These are phyloP conservation scores for Xylaria sp. DNA, from an alignment of 495 filamentous ascomycete species.

Conservation along the genomic window DNA sequence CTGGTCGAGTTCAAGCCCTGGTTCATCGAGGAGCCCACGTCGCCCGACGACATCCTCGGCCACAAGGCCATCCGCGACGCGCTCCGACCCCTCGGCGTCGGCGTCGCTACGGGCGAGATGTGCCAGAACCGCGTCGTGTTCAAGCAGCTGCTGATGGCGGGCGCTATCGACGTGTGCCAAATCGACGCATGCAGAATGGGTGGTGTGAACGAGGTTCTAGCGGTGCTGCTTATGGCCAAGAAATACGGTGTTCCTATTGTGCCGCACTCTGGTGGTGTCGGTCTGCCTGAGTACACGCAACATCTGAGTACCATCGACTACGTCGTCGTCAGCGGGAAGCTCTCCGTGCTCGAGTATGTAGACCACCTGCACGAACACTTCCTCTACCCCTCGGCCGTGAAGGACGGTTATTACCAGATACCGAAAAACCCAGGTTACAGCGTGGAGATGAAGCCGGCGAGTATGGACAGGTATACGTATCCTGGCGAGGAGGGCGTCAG, in stretches of 20 bases:
- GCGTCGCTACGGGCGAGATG: slow-evolving; percentile 95
- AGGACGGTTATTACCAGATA: slow-evolving; percentile 87
- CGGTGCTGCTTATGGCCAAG: slow-evolving; percentile 87
- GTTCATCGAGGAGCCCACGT: slow-evolving; percentile 98
- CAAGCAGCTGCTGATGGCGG: slow-evolving; percentile 83
- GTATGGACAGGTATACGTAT: slow-evolving; percentile 79
- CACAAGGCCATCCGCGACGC: slow-evolving; percentile 86
- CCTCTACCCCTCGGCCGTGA: slow-evolving; percentile 76
- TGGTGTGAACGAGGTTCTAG: slow-evolving; percentile 90
- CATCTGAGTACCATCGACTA: slow-evolving; percentile 95
- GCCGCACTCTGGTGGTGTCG: slow-evolving; percentile 88
- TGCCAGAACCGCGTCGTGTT: slow-evolving; percentile 94
- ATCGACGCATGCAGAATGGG: slow-evolving; percentile 91
- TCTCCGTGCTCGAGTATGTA: slow-evolving; percentile 86
- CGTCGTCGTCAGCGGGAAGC: slow-evolving; percentile 82
- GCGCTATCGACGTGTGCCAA: slow-evolving; percentile 87
- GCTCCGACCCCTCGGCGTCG: slow-evolving; percentile 74
- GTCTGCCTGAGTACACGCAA: slow-evolving; percentile 92
- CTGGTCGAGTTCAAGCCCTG: slow-evolving; percentile 88
- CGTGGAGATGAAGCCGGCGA: slow-evolving; percentile 90
- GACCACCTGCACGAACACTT: slow-evolving; percentile 96
- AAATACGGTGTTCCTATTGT: slow-evolving; percentile 87
- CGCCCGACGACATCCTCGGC: slow-evolving; percentile 88
- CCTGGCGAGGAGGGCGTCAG: slow-evolving; percentile 77
- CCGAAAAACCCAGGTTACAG: slow-evolving; percentile 84